These are phyloP conservation scores for Tolypocladium endophyticum DNA, from an alignment of 2,329 filamentous ascomycete genomes.

Conservation along the genomic window DNA sequence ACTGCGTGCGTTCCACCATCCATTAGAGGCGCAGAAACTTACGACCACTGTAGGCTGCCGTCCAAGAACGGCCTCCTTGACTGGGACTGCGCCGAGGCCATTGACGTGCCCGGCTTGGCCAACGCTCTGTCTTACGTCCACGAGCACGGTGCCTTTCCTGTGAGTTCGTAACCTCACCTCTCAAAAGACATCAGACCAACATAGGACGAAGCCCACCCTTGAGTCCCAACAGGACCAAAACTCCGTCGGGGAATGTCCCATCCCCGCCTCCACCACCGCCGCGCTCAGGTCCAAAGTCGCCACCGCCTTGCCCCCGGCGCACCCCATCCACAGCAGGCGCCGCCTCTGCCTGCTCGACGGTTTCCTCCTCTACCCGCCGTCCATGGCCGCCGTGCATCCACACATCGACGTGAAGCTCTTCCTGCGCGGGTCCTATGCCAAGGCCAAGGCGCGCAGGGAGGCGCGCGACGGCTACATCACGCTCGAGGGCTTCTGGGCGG, in stretches of 20 bases:
- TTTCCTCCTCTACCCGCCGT: slow-evolving; percentile 67
- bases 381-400: slow-evolving; percentile 42
- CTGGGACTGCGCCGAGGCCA: slow-evolving; percentile 81
- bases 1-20: slow-evolving; percentile 40
- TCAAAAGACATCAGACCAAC: not conserved
- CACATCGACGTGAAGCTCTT: slow-evolving; percentile 70
- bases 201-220: slow-evolving; percentile 13
- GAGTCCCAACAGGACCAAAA: slow-evolving; percentile 47
- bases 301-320: slow-evolving; percentile 32
- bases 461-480: slow-evolving; percentile 69
- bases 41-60: slow-evolving; percentile 33
- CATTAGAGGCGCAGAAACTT: not conserved
- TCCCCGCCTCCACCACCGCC: slow-evolving; percentile 35
- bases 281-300: slow-evolving; percentile 35
- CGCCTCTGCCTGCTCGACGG: slow-evolving; percentile 73
- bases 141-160: slow-evolving; percentile 52
- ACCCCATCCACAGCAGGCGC: slow-evolving; percentile 23
- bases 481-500: slow-evolving; percentile 84
- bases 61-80: slow-evolving; percentile 57
- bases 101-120: slow-evolving; percentile 61
- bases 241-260: slow-evolving; percentile 44
- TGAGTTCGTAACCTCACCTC: slow-evolving; percentile 22
- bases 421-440: slow-evolving; percentile 55
- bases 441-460: slow-evolving; percentile 54
- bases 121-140: slow-evolving; percentile 61